These are phyloP conservation scores for Fusarium aywerte DNA, from an alignment of 2,329 filamentous ascomycete genomes.

Conservation along the genomic window DNA sequence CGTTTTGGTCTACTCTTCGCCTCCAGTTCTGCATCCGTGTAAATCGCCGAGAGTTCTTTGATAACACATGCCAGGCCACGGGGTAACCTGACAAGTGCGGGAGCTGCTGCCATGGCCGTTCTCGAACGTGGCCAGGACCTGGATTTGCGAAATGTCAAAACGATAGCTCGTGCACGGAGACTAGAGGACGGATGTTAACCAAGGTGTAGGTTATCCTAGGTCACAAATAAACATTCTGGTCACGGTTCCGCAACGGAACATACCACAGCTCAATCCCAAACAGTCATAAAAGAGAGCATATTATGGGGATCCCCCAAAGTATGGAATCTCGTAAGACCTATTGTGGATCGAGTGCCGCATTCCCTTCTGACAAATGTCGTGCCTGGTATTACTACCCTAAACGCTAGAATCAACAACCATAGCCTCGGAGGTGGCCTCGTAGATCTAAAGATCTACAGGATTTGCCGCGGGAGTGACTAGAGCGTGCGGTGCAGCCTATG, in stretches of 20 bases:
- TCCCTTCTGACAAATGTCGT: too few species aligned
- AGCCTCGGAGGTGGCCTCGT: background rate
- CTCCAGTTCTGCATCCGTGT: background rate
- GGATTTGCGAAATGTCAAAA: background rate
- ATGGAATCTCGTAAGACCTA: background rate
- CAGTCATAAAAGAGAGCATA: background rate
- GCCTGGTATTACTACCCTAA: background rate
- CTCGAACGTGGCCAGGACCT: background rate
- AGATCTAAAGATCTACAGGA: background rate
- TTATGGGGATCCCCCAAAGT: background rate
- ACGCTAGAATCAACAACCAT: background rate
- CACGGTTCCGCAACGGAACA: background rate
- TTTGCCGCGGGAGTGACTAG: background rate
- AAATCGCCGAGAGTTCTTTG: background rate
- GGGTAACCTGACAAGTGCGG: background rate
- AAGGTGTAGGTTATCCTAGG: background rate
- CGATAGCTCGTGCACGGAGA: background rate
- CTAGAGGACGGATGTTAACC: background rate
- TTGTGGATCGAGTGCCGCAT: background rate
- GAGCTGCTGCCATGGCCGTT: background rate
- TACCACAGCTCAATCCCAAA: background rate
- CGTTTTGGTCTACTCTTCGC: background rate
- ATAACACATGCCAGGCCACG: background rate
- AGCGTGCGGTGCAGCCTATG: background rate
- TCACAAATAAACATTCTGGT: background rate